These are phyloP conservation scores for Lentinula novae-zelandiae DNA, from an alignment of 1,284 basidiomycete genomes.

Conservation along the genomic window DNA sequence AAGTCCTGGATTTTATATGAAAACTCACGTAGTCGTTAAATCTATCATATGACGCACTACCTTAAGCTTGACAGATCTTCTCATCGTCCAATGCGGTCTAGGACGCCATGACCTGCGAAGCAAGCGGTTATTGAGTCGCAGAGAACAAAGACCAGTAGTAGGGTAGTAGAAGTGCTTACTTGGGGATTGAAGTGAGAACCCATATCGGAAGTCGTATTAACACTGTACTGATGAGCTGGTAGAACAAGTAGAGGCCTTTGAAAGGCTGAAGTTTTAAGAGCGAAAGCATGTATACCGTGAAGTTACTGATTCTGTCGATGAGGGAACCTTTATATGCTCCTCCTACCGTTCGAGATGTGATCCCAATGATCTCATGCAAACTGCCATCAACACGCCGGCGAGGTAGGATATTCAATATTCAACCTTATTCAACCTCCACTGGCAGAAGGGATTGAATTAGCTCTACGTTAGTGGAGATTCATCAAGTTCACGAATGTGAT, in stretches of 20 bases:
- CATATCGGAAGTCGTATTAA: slow-evolving; percentile 47
- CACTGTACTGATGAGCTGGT: slow-evolving; percentile 34
- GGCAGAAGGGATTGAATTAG: too few relatives aligned
- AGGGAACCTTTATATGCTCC: not conserved
- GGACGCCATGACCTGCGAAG: slow-evolving; percentile 34
- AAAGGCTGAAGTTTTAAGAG: slow-evolving; percentile 33
- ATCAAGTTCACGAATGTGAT: too few relatives aligned
- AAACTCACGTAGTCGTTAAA: slow-evolving; percentile 23
- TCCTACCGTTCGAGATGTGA: too few relatives aligned
- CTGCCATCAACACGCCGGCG: too few relatives aligned
- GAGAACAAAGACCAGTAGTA: slow-evolving; percentile 17
- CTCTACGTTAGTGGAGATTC: too few relatives aligned
- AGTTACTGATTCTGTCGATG: too few relatives aligned
- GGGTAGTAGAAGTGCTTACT: slow-evolving; percentile 7
- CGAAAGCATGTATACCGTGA: not conserved
- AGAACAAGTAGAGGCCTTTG: slow-evolving; percentile 37
- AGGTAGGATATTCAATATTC: too few relatives aligned
- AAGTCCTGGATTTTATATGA: not conserved
- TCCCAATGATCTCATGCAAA: too few relatives aligned
- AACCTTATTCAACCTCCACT: too few relatives aligned
- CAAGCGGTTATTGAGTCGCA: not conserved
- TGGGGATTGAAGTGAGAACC: slow-evolving; percentile 31
- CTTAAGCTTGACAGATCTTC: slow-evolving; percentile 30
- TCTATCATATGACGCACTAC: slow-evolving; percentile 28
- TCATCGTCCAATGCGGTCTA: slow-evolving; percentile 37